These are phyloP conservation scores for Helianthus annuus DNA, from an alignment of 129 eudicot species.

Conservation along the genomic window HanXRQr2.0-SUNRISE NC_035445.2:167763517-167764016, in stretches of 20 bases:
- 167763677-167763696: not conserved
- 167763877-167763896: conserved; percentile 22
- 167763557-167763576: conserved; percentile 15
- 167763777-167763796: conserved; percentile 35
- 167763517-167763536: conserved; percentile 21
- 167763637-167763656: not conserved
- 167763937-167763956: no score
- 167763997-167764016: no score
- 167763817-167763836: conserved; percentile 14
- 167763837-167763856: conserved; percentile 25
- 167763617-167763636: not conserved
- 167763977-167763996: no score
- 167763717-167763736: not conserved
- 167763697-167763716: not conserved
- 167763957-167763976: no score
- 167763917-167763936: not conserved
- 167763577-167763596: not conserved
- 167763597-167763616: conserved; percentile 6
- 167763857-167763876: conserved; percentile 30
- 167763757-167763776: conserved; percentile 51
- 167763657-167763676: not conserved
- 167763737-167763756: conserved; percentile 6
- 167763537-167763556: conserved; percentile 19
- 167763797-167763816: conserved; percentile 7
- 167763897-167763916: not conserved